Conservation (phyloP, 768 basidiomycete species). For the Galerina sulciceps region DNA sequence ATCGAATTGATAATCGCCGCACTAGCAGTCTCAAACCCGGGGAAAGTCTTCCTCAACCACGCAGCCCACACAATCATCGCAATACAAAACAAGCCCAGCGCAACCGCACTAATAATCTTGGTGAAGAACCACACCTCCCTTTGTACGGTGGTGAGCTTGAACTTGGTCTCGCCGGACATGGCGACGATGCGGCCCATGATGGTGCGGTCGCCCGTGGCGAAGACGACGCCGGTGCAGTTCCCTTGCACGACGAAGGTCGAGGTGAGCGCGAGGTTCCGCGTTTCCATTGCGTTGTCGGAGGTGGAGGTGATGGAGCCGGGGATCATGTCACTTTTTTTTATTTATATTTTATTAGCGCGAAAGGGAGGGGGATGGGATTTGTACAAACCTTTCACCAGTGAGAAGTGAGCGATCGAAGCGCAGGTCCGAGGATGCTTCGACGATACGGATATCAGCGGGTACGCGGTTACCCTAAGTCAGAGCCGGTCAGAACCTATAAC, state of each 20-base stretch:
- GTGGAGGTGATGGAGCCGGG: conserved; percentile 49
- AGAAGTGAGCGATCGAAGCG: conserved; percentile 57
- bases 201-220: conserved; percentile 47
- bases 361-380: neutral
- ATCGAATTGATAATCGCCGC: conserved; percentile 41
- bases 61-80: conserved; percentile 45
- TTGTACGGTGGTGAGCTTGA: conserved; percentile 51
- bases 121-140: conserved; percentile 55
- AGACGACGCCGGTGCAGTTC: conserved; percentile 42
- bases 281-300: conserved; percentile 53
- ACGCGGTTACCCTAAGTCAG: conserved; percentile 63
- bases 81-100: conserved; percentile 41
- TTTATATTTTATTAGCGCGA: too few species aligned
- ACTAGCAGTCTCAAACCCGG: conserved; percentile 38
- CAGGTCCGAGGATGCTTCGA: conserved; percentile 54
- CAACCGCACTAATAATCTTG: conserved; percentile 50
- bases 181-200: conserved; percentile 60
- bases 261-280: conserved; percentile 51
- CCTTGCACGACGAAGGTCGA: conserved; percentile 48
- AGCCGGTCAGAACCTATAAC: too few species aligned
- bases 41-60: conserved; percentile 41
- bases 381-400: conserved; percentile 48
- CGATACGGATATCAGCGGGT: conserved; percentile 62
- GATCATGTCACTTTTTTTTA: conserved; percentile 45
- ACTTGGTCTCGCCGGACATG: conserved; percentile 50